phyloP scores from a whole-genome alignment of 2,329 filamentous ascomycete species.

The Coniochaeta hoffmannii region DNA sequence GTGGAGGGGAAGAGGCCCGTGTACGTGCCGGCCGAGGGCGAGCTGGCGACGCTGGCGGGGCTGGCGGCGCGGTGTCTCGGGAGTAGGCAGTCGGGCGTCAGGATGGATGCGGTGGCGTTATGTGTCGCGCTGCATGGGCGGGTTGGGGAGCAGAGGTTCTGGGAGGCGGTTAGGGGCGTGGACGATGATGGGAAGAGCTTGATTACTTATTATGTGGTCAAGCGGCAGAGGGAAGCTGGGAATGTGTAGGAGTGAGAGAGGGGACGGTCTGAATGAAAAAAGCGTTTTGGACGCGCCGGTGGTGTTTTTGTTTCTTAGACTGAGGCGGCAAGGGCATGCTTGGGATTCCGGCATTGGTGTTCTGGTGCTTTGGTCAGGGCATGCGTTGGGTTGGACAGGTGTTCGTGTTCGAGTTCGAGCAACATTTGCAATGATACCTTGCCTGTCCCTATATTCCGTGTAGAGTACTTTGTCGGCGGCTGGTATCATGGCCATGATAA shows the following conservation, averaged over 20 bases:
- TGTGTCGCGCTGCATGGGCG: constrained; percentile 63
- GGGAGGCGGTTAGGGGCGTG: constrained; percentile 51
- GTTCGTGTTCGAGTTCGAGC: not conserved
- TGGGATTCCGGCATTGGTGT: not conserved
- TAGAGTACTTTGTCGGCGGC: no score
- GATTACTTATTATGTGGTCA: constrained; percentile 75
- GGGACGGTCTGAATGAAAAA: no score
- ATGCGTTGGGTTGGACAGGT: not conserved
- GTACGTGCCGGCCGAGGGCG: constrained; percentile 42
- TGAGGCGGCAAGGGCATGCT: not conserved
- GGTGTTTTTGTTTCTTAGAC: no score
- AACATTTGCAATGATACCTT: not conserved
- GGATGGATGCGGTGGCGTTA: constrained; percentile 73
- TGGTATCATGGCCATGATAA: no score
- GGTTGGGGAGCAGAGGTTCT: constrained; percentile 56
- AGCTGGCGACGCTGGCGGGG: constrained; percentile 42
- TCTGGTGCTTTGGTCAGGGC: not conserved
- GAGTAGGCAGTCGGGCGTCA: constrained; percentile 52
- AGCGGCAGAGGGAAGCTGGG: constrained; percentile 50
- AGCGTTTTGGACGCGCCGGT: no score
- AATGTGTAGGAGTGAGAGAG: not conserved
- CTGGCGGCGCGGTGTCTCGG: constrained; percentile 52
- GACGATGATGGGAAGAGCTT: constrained; percentile 68
- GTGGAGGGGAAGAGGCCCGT: constrained; percentile 37
- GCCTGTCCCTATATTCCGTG: not conserved